Percentiles rank a stretch among this genome's conserved stretches.
These are phyloP conservation scores for Venturia oleaginea DNA, from an alignment of 2,329 filamentous ascomycete species.

Conservation along the genomic window DNA sequence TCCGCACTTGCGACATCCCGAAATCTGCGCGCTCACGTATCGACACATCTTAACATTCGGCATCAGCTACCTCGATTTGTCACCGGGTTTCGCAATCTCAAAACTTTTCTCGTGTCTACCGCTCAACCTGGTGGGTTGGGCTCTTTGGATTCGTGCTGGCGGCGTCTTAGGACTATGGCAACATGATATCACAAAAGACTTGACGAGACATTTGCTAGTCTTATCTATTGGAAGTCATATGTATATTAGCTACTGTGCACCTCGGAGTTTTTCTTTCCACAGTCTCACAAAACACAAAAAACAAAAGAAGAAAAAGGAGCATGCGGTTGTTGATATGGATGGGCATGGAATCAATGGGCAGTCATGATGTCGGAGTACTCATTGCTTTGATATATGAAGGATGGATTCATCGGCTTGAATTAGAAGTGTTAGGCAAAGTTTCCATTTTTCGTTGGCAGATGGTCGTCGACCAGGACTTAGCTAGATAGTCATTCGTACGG, in stretches of 20 bases:
- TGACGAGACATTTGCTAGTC: neutral
- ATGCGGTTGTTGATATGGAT: neutral
- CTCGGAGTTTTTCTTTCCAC: neutral
- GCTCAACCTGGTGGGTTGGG: conserved; percentile 5
- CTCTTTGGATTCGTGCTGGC: conserved; percentile 8
- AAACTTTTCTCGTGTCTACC: conserved; percentile 7
- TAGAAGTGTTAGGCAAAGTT: neutral
- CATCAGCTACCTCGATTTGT: conserved; percentile 3
- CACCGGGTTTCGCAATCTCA: conserved; percentile 4
- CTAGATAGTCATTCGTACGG: neutral
- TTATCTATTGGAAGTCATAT: conserved; percentile 2
- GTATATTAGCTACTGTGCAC: neutral
- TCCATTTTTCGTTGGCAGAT: conserved; percentile 7
- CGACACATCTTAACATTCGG: neutral
- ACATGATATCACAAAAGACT: conserved; percentile 7
- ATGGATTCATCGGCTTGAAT: conserved; percentile 8
- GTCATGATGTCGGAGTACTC: neutral
- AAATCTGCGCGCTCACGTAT: conserved; percentile 44
- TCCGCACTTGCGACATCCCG: conserved; percentile 55
- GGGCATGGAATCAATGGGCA: neutral
- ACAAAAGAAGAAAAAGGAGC: neutral
- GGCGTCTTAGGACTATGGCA: conserved; percentile 8
- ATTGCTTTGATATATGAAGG: conserved; percentile 8
- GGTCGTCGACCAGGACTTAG: neutral
- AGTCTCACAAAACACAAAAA: neutral